phyloP scores from a whole-genome alignment of 805 yeast species.

The Schwanniomyces occidentalis region DNA sequence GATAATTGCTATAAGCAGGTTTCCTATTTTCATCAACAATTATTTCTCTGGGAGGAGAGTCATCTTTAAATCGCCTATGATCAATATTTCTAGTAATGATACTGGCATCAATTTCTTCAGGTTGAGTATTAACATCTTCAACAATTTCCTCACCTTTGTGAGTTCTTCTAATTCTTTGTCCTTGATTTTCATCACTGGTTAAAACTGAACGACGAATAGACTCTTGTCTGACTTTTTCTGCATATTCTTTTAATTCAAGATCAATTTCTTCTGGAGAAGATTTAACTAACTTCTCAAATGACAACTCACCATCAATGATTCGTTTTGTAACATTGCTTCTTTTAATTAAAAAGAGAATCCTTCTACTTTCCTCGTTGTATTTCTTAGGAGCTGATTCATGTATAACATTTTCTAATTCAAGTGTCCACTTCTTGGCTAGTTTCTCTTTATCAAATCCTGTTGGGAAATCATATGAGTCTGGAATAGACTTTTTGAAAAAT shows the following conservation, averaged over 20 bases:
- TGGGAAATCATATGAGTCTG: constrained; percentile 26
- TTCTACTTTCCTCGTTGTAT: constrained; percentile 71
- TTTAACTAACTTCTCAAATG: constrained; percentile 58
- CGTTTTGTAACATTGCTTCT: constrained; percentile 57
- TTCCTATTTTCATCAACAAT: constrained; percentile 8
- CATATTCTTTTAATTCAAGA: constrained; percentile 69
- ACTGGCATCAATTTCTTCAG: constrained; percentile 25
- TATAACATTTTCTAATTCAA: constrained; percentile 52
- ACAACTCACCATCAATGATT: constrained; percentile 53
- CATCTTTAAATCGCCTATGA: constrained; percentile 34
- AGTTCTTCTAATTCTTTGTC: constrained; percentile 71
- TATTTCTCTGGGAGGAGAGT: constrained; percentile 8
- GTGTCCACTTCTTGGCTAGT: constrained; percentile 47
- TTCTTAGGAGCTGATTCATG: constrained; percentile 33
- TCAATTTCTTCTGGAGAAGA: constrained; percentile 78
- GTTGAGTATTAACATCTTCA: constrained; percentile 40
- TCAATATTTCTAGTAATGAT: constrained; percentile 35
- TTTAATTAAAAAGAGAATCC: constrained; percentile 63
- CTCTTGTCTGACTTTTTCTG: constrained; percentile 69
- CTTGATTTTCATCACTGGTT: constrained; percentile 49
- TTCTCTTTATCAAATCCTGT: constrained; percentile 24
- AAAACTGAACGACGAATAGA: constrained; percentile 68
- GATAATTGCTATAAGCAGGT: constrained; percentile 18
- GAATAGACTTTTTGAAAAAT: constrained; percentile 43
- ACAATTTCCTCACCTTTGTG: constrained; percentile 88